phyloP scores from a whole-genome alignment of 2,329 filamentous ascomycete genomes.

The Aureobasidium vineae region DNA sequence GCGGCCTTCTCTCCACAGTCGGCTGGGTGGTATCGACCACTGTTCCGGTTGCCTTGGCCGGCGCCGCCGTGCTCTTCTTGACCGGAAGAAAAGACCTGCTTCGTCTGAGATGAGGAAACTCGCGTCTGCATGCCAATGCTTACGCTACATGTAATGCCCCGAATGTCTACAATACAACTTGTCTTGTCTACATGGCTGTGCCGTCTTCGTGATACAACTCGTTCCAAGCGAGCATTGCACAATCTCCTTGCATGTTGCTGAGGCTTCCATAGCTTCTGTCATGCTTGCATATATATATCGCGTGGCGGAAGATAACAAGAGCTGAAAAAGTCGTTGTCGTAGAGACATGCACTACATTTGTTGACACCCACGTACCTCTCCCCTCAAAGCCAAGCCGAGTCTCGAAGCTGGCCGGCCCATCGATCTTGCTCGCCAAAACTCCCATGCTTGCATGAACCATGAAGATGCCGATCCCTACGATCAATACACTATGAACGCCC shows the following conservation, averaged over 20 bases:
- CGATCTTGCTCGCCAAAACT: not conserved
- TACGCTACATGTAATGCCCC: slow-evolving; percentile 14
- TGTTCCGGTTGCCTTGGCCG: slow-evolving; percentile 14
- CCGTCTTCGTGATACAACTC: slow-evolving; percentile 5
- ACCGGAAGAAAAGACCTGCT: slow-evolving; percentile 18
- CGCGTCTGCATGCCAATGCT: not conserved
- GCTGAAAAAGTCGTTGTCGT: not conserved
- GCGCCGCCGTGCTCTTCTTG: slow-evolving; percentile 22
- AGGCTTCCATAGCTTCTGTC: not conserved
- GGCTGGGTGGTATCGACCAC: slow-evolving; percentile 13
- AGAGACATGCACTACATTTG: not conserved
- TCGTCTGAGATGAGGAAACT: not conserved
- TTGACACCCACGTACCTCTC: not conserved
- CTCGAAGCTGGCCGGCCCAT: not conserved
- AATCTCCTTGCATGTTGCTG: not conserved
- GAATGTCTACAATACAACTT: slow-evolving; percentile 6
- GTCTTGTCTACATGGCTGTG: slow-evolving; percentile 13
- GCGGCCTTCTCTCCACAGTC: not conserved
- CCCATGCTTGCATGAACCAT: not conserved
- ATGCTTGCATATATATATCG: not conserved
- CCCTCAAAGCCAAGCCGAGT: not conserved
- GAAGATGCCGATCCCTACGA: not conserved
- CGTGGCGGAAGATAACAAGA: not conserved
- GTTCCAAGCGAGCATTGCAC: slow-evolving; percentile 18
- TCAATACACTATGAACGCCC: not conserved